These are phyloP conservation scores for Geotrichum klebahnii DNA, from an alignment of 1,139 yeast species.

Conservation along the genomic window DNA sequence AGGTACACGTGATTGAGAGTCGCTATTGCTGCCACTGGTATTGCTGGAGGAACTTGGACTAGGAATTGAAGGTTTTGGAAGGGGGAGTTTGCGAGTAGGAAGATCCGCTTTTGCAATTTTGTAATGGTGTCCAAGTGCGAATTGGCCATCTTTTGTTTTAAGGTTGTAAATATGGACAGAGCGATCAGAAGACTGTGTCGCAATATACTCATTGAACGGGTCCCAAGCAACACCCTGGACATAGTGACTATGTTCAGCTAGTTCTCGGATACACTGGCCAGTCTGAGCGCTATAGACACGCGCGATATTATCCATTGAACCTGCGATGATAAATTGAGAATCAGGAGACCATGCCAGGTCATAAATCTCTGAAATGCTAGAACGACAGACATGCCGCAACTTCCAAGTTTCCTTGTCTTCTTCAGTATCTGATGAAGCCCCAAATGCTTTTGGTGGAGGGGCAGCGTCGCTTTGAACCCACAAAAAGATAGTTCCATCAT, in stretches of 20 bases:
- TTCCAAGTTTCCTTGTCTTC: constrained; percentile 73
- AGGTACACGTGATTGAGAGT: constrained; percentile 1
- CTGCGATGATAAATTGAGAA: constrained; percentile 68
- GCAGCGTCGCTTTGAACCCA: constrained; percentile 53
- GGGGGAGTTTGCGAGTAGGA: constrained; percentile 14
- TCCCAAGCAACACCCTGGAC: constrained; percentile 98
- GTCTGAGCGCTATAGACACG: constrained; percentile 58
- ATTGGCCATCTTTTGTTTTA: constrained; percentile 36
- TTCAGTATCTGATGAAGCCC: constrained; percentile 36
- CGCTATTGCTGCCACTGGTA: too few relatives aligned
- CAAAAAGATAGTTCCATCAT: constrained; percentile 80
- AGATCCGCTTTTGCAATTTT: constrained; percentile 20
- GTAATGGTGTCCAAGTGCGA: constrained; percentile 41
- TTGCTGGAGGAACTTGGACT: too few relatives aligned
- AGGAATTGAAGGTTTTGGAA: too few relatives aligned
- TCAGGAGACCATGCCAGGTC: constrained; percentile 92
- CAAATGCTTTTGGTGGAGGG: constrained; percentile 24
- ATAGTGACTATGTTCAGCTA: constrained; percentile 76
- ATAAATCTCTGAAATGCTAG: constrained; percentile 72
- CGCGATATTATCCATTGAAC: constrained; percentile 84
- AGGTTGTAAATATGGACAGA: constrained; percentile 63
- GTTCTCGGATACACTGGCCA: constrained; percentile 58
- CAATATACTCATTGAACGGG: constrained; percentile 68
- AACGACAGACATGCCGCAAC: constrained; percentile 52
- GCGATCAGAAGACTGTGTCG: constrained; percentile 89